Percentiles rank a stretch among this genome's conserved stretches.
Conservation (phyloP, 2,329 filamentous ascomycete genomes). For the Penicillium oxalicum region DNA sequence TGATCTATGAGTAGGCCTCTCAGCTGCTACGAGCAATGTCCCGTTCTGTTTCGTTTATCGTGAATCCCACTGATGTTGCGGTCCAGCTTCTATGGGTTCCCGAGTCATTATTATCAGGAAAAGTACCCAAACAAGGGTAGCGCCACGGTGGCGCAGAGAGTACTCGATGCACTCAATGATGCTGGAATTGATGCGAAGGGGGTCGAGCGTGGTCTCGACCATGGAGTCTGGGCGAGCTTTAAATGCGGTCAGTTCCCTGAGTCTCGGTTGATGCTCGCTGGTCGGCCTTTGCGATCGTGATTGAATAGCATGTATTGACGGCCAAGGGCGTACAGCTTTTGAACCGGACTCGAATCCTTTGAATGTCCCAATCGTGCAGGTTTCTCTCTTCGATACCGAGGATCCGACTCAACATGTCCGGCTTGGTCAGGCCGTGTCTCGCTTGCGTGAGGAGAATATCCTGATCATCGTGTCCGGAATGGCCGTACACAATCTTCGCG, state of each 20-base stretch:
- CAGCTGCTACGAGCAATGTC: background rate
- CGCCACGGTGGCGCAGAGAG: conserved; percentile 52
- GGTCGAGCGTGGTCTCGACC: conserved; percentile 62
- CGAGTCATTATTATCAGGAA: conserved; percentile 61
- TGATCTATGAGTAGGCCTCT: conserved; percentile 61
- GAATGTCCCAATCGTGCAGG: conserved; percentile 64
- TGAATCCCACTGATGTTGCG: background rate
- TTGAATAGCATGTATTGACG: too few species aligned
- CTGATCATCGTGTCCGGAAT: conserved; percentile 67
- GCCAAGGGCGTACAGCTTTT: conserved; percentile 46
- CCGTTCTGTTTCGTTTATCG: background rate
- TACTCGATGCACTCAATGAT: conserved; percentile 51
- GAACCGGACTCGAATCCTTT: conserved; percentile 57
- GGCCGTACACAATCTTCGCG: conserved; percentile 65
- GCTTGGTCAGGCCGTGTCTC: conserved; percentile 59
- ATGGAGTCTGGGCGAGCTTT: conserved; percentile 69
- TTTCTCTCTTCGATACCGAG: conserved; percentile 61
- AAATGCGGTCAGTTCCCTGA: conserved; percentile 41
- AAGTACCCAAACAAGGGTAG: conserved; percentile 61
- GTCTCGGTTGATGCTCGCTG: background rate
- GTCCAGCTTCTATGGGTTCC: conserved; percentile 63
- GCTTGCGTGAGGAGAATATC: conserved; percentile 62
- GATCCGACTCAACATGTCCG: conserved; percentile 61
- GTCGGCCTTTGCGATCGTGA: background rate
- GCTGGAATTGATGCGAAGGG: conserved; percentile 56